Conservation (phyloP, 208 protist species). For the Novymonas esmeraldas region DNA sequence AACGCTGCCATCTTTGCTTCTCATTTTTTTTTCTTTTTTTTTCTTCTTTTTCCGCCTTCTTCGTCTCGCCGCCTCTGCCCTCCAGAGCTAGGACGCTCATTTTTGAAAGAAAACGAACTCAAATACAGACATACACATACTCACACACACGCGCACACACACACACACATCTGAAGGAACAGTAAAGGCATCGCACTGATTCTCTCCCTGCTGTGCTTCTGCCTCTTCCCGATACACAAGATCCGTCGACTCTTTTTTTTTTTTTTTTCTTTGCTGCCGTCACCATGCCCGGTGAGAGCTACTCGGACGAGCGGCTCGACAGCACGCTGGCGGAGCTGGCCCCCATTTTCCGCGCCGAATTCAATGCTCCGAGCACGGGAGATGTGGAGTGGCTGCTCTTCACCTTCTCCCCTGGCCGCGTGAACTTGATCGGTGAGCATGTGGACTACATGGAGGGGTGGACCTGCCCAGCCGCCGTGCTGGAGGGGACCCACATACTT, state of each 20-base stretch:
- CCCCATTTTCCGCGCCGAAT: conserved; percentile 63
- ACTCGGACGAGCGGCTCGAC: conserved; percentile 54
- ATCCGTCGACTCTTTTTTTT: background rate
- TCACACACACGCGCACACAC: background rate
- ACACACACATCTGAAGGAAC: background rate
- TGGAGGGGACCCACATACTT: conserved; percentile 70
- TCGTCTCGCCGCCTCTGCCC: no score
- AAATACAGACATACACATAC: background rate
- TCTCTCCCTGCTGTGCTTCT: background rate
- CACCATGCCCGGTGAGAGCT: conserved; percentile 50
- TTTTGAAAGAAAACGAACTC: conserved; percentile 1
- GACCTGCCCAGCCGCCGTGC: conserved; percentile 72
- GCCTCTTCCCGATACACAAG: background rate
- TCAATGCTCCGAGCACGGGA: conserved; percentile 34
- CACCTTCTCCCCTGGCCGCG: conserved; percentile 81
- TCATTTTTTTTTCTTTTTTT: background rate
- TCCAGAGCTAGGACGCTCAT: no score
- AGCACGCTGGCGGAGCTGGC: conserved; percentile 40
- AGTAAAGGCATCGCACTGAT: no score
- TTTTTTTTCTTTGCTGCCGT: background rate
- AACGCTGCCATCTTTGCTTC: no score
- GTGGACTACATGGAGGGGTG: conserved; percentile 89
- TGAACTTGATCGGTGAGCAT: conserved; percentile 94
- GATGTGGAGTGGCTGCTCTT: conserved; percentile 83
- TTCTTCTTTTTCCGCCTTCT: background rate